phyloP scores from a whole-genome alignment of 2,329 filamentous ascomycete species.

The Epichloe festucae region DNA sequence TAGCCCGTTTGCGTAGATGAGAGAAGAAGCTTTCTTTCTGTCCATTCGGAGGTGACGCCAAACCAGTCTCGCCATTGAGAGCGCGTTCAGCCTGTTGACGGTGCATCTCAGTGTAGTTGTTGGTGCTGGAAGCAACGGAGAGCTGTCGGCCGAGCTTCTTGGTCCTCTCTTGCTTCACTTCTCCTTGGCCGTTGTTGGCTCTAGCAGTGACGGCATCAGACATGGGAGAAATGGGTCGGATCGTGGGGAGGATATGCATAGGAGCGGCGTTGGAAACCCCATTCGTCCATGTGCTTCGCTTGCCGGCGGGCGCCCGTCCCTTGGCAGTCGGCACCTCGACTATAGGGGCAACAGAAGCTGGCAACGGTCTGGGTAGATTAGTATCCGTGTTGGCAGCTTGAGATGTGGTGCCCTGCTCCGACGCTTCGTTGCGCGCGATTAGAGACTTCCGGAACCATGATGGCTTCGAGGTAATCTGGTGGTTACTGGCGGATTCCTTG shows the following conservation, averaged over 20 bases:
- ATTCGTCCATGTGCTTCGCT: conserved; percentile 90
- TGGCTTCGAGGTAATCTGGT: conserved; percentile 64
- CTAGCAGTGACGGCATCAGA: conserved; percentile 87
- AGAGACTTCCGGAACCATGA: conserved; percentile 97
- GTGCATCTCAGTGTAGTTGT: conserved; percentile 83
- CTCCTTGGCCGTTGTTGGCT: conserved; percentile 53
- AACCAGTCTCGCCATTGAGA: conserved; percentile 65
- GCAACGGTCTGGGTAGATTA: conserved; percentile 29
- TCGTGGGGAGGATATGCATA: conserved; percentile 91
- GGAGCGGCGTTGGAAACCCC: conserved; percentile 68
- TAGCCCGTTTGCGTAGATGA: conserved; percentile 83
- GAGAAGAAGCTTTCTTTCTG: conserved; percentile 98
- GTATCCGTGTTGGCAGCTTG: conserved; percentile 35
- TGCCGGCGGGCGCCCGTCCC: conserved; percentile 42
- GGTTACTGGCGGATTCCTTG: conserved; percentile 42
- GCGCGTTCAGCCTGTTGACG: conserved; percentile 84
- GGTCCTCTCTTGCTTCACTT: conserved; percentile 43
- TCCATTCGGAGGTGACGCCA: conserved; percentile 63
- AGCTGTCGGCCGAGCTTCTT: conserved; percentile 95
- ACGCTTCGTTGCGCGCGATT: conserved; percentile 63
- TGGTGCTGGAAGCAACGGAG: conserved; percentile 81
- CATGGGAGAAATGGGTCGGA: conserved; percentile 90
- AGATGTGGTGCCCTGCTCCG: conserved; percentile 40
- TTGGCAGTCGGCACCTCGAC: conserved; percentile 25
- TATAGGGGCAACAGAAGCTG: conserved; percentile 27